Conservation (phyloP, 139 green algal genomes). For the Chlamydomonas incerta region DNA sequence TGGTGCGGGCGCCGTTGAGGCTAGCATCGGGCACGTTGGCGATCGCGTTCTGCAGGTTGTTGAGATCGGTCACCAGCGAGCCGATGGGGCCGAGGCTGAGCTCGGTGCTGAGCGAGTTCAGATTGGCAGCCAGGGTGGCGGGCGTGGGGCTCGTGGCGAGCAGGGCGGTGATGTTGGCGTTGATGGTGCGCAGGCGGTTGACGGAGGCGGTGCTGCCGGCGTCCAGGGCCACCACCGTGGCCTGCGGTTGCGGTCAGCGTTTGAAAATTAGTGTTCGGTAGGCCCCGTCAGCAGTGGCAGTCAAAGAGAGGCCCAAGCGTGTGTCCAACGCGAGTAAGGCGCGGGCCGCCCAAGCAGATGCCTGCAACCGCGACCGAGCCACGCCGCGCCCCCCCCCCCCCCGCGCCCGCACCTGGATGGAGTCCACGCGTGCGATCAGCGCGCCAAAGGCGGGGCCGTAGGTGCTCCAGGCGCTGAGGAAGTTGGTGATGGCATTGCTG, state of each 20-base stretch:
- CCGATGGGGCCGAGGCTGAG: neutral
- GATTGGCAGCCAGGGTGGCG: neutral
- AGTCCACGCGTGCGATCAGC: conserved; percentile 1
- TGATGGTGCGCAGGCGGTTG: neutral
- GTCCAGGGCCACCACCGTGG: conserved; percentile 3
- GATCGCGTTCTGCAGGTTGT: too few relatives aligned
- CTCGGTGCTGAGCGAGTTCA: neutral
- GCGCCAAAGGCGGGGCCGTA: neutral
- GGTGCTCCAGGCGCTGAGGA: neutral
- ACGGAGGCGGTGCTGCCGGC: neutral
- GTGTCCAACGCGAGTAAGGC: too few relatives aligned
- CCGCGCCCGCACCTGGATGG: conserved; percentile 4
- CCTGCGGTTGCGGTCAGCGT: too few relatives aligned
- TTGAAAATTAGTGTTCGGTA: too few relatives aligned
- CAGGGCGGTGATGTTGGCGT: neutral
- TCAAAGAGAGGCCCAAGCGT: too few relatives aligned
- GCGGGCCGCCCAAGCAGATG: too few relatives aligned
- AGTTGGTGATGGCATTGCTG: neutral
- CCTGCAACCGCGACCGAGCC: too few relatives aligned
- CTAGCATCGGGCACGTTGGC: too few relatives aligned
- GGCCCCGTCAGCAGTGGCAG: too few relatives aligned
- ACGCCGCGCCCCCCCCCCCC: too few relatives aligned
- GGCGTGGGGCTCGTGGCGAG: neutral
- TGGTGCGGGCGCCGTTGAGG: neutral
- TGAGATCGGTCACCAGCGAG: too few relatives aligned